Evolutionary conservation across 495 filamentous ascomycete genomes (phyloP), one percentile per base, ranked within the genome.

Genomic region (Elasticomyces elasticus): DNA sequence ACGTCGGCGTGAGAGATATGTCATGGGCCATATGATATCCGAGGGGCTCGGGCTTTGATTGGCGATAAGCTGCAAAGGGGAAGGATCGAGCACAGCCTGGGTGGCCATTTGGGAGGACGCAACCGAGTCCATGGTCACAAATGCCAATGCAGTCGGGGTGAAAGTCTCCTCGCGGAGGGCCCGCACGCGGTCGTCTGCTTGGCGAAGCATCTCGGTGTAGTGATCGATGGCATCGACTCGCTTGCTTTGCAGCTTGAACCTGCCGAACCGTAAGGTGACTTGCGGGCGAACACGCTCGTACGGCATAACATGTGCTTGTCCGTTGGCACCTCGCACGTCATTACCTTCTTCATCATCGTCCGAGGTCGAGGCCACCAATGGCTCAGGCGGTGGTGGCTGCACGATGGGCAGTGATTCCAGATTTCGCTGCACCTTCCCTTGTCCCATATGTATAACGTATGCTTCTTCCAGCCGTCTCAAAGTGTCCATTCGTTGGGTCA

Each of bases 101-200:
- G 94, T 83, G 15, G 89, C 87, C 85, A 96, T 94, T 72, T 98
- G 92, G 52, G 78, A 81, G 22, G 89, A 81, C n/a, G 88, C 85
- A 55, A 91, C 88, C 17, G 89, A 94, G 67, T 95, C 84, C 86
- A 99, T 89, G 0, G 94, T 96, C 28, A 99, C 88, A 66, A 97
- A 97, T 6, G 94, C 94, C 30, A 94, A 73, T 38, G 89, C 81
- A 0, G 81, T 89, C 1, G 94, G 76, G 9, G 75, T 70, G 63
- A 86, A 96, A 15, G 84, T 81, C 65, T 90, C 90, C 59, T 79
- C 78, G 24, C 94, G 78, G 0, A 85, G 81, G 15, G 58, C 66
- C 20, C 66, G 66, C 38, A 99, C 90, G 61, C 83, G 74, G 38
- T 90, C 87, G 54, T 97, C 91, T 5, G 92, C 65, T 26, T 75